Percentiles rank a stretch among this genome's conserved stretches.
Evolutionary conservation across 441 rosid genomes (phyloP).

Genomic region (Syzygium syzygioides): DNA sequence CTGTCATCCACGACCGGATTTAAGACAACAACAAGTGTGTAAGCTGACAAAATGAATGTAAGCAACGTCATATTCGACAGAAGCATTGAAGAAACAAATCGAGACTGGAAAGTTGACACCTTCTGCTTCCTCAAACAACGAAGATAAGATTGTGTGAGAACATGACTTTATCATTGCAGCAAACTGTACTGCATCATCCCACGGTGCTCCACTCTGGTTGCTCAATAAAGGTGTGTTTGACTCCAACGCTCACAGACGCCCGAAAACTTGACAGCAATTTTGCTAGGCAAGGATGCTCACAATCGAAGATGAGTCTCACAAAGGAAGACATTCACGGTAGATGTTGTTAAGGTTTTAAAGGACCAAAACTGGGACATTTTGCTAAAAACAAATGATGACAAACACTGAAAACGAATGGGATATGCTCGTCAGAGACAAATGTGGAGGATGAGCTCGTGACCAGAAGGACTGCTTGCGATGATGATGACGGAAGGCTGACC

Average conservation of each 20-base stretch:
- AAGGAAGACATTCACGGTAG: not conserved
- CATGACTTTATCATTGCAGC: not conserved
- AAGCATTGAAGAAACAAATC: not conserved
- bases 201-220: not conserved
- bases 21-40: not conserved
- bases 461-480: not conserved
- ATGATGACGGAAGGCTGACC: not conserved
- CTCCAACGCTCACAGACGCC: not conserved
- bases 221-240: not conserved
- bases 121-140: not conserved
- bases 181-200: not conserved
- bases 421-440: not conserved
- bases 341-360: not conserved
- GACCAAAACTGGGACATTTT: not conserved
- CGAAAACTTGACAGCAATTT: not conserved
- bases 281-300: not conserved
- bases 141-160: not conserved
- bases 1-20: not conserved
- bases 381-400: not conserved
- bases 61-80: not conserved
- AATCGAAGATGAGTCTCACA: not conserved
- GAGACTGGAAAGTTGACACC: not conserved
- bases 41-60: not conserved
- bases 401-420: not conserved
- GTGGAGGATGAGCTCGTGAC: not conserved